Base-by-base conservation (phyloP, 2,329 filamentous ascomycete species). In the Trichoderma aggressivum region DNA sequence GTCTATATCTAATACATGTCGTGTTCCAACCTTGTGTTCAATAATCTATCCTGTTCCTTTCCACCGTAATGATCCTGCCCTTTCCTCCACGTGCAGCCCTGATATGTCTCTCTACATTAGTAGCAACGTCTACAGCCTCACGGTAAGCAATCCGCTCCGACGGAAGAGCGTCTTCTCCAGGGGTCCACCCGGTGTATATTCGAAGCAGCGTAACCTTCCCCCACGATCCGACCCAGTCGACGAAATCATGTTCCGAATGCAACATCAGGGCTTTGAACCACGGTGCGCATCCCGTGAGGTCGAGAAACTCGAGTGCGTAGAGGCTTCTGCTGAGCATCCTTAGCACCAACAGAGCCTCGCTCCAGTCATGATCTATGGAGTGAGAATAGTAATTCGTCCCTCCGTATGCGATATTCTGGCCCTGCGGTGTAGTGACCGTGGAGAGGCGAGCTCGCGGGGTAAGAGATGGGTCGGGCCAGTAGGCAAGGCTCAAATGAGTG, bases 381-480 rank as follows among this genome's bases (percentile, higher is more conserved):
- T 89, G 87, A 24, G 87, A 89, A 78, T 90, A 90, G 10, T 83
- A 80, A 8, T 84, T 86, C 2, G 87, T 89, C 21, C 85, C 86
- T 43, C 86, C 83, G 73, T 89, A 89, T 47, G 85, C 84, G 11
- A 88, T 78, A 16, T 76, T 78, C 34, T 75, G 80, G 32, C 82
- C 86, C 36, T 82, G 79, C 5, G 81, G 80, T 5, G 84, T 83
- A 1, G 82, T 78, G 2, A 89, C 78, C 2, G 84, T 84, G 0
- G 86, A 79, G 30, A 81, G 81, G 71, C 82, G 84, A 7, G 87
- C 84, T 73, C 86, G 86, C 10, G 86, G 86, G 2, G 87, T 88
- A n/a, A 89, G 79, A 18, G 84, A 84, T 2, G 89, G 89, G 63
- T 85, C 84, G 1, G 89, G 89, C 89, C 89, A 91, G 76, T 86